Percentiles rank a stretch among this genome's conserved stretches.
Evolutionary conservation across 192 early-diverging fungal genomes (phyloP).

Genomic region (Backusella macrospora): DNA sequence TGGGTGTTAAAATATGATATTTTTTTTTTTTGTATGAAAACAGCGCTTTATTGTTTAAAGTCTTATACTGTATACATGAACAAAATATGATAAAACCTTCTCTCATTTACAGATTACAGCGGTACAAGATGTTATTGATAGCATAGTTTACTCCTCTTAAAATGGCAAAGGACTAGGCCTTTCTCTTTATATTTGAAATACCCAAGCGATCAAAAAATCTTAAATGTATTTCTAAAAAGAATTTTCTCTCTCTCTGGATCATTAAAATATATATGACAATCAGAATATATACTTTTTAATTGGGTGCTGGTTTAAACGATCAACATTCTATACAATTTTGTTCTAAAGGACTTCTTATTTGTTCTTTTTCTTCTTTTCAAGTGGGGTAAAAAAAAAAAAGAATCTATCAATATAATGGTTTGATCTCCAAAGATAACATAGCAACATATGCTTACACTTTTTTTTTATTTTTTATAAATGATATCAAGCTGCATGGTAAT

Average conservation of each 20-base stretch:
- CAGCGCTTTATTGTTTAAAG: too few species aligned
- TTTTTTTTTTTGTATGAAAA: too few species aligned
- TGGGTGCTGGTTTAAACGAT: too few species aligned
- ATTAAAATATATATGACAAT: too few species aligned
- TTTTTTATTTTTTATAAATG: not conserved
- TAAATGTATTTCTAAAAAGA: too few species aligned
- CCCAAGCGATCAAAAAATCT: too few species aligned
- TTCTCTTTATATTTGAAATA: not conserved
- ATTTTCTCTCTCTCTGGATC: too few species aligned
- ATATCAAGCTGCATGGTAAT: too few species aligned
- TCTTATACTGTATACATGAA: too few species aligned
- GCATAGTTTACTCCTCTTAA: not conserved
- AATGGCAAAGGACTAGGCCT: not conserved
- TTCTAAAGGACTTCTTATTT: not conserved
- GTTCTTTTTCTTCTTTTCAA: not conserved
- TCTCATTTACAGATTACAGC: not conserved
- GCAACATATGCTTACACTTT: not conserved
- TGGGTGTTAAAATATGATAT: too few species aligned
- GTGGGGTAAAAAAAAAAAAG: not conserved
- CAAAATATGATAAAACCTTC: too few species aligned
- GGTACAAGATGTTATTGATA: not conserved
- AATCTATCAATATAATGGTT: not conserved
- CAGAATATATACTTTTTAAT: too few species aligned
- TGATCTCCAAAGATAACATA: not conserved
- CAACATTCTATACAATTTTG: not conserved